Evolutionary conservation across 306 rosid genomes (phyloP), one percentile per base, ranked within the genome.

Genomic region (Alnus glutinosa): DNA sequence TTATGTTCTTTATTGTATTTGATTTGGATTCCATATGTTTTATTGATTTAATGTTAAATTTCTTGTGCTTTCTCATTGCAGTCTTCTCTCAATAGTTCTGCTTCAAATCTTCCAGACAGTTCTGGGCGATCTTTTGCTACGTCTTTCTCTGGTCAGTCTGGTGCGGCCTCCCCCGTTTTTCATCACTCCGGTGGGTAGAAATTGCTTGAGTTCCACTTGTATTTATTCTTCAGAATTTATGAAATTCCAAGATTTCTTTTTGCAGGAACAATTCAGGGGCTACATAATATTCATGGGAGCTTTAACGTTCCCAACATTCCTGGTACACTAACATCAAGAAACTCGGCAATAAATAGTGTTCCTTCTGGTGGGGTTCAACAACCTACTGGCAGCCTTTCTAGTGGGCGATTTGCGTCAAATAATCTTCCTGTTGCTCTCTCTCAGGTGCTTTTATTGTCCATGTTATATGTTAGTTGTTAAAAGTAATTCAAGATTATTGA

Each of bases 111-210:
- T 84, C 94, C 89, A 55, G 99, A 95, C 49, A 85, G 93, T 75
- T 75, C 87, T 70, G 98, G 98, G 55, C 89, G 99, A 85, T 88
- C 96, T 77, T 93, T 90, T 86, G 80, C 94, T 5, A 69, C 97
- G 55, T 91, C 98, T 42, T 95, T 93, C 92, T 93, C 99, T 83
- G 91, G 94, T 88, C 99, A 95, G 86, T 91, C 97, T 86, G 99
- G 98, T 84, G 96, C 92, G 3, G 98, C 93, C 76, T 91, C 99
- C 81, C 94, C 99, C 19, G 88, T 72, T 76, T 95, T 89, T 85
- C 98, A 95, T 87, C 98, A 93, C 82, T 46, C 91, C 10, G 99
- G 98, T 95, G 86, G 83, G 98, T 89, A 72, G 70, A 76, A 67
- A 75, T 85, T 82, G 55, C 76, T 87, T 61, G 80, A 81, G 48